These are phyloP conservation scores for Penicillium sp. DNA, from an alignment of 2,329 filamentous ascomycete species.

Conservation along the genomic window DNA sequence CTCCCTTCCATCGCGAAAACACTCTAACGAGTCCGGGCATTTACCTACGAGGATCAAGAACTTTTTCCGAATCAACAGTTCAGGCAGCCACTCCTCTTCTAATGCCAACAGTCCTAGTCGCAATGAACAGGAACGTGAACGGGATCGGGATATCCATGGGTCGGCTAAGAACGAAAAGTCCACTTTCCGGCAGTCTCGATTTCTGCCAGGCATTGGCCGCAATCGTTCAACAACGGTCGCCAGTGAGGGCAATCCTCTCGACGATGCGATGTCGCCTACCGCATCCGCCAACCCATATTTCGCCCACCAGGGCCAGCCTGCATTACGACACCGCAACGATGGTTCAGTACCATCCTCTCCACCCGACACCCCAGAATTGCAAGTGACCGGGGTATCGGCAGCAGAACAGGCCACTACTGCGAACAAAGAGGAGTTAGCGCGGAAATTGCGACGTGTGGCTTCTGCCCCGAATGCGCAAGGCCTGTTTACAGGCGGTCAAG, in stretches of 20 bases:
- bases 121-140: slow-evolving; percentile 32
- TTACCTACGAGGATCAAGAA: slow-evolving; percentile 64
- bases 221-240: slow-evolving; percentile 86
- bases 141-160: slow-evolving; percentile 43
- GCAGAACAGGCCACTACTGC: slow-evolving; percentile 66
- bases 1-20: slow-evolving; percentile 45
- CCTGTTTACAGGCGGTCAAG: slow-evolving; percentile 65
- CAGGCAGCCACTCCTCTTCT: slow-evolving; percentile 43
- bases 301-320: slow-evolving; percentile 89
- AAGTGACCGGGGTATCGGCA: slow-evolving; percentile 65
- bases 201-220: slow-evolving; percentile 81
- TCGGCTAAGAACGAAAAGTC: slow-evolving; percentile 61
- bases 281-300: slow-evolving; percentile 97
- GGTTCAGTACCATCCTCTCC: slow-evolving; percentile 89
- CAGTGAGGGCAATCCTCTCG: slow-evolving; percentile 86
- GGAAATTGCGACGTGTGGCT: slow-evolving; percentile 88
- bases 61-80: slow-evolving; percentile 64
- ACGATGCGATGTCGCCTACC: slow-evolving; percentile 85
- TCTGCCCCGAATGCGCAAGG: slow-evolving; percentile 97
- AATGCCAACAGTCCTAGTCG: slow-evolving; percentile 31
- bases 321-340: slow-evolving; percentile 89
- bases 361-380: slow-evolving; percentile 79
- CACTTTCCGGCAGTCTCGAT: slow-evolving; percentile 77
- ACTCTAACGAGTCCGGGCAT: slow-evolving; percentile 45
- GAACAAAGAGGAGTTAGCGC: slow-evolving; percentile 88